Evolutionary conservation across 2,329 filamentous ascomycete genomes (phyloP).

Genomic region (Exutisphaerella laricina): DNA sequence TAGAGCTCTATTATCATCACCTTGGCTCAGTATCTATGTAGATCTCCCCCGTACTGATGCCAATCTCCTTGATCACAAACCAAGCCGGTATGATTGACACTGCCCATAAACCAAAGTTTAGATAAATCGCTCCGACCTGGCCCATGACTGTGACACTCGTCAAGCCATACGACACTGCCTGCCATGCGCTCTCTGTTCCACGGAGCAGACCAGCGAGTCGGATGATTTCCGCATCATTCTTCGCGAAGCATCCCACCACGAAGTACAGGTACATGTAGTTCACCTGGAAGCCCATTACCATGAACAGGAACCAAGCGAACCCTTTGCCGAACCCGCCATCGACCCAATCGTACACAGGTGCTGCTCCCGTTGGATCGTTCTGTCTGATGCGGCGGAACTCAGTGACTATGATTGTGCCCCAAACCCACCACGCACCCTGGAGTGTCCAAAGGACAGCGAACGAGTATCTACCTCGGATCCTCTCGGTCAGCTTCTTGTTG

Average conservation of each 20-base stretch:
- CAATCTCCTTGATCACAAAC: constrained; percentile 58
- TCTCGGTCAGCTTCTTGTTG: constrained; percentile 50
- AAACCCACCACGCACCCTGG: constrained; percentile 67
- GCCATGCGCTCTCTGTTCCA: constrained; percentile 66
- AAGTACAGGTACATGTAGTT: constrained; percentile 74
- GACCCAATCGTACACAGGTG: constrained; percentile 62
- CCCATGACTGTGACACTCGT: constrained; percentile 58
- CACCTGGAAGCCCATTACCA: constrained; percentile 62
- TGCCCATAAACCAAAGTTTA: constrained; percentile 66
- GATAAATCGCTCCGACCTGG: constrained; percentile 60
- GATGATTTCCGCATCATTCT: constrained; percentile 58
- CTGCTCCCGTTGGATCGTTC: no score
- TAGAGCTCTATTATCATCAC: no score
- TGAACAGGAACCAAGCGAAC: constrained; percentile 63
- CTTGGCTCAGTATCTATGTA: constrained; percentile 10
- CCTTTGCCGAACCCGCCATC: constrained; percentile 58
- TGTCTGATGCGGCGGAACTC: constrained; percentile 52
- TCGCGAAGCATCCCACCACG: constrained; percentile 60
- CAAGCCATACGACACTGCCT: constrained; percentile 67
- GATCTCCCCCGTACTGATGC: constrained; percentile 28
- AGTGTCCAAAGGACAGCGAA: constrained; percentile 52
- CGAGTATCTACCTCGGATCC: constrained; percentile 48
- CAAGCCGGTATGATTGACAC: constrained; percentile 60
- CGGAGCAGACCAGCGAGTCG: constrained; percentile 62
- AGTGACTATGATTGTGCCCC: constrained; percentile 61